Conservation (phyloP, 768 basidiomycete genomes). For the Boletus tomentosulus region DNA sequence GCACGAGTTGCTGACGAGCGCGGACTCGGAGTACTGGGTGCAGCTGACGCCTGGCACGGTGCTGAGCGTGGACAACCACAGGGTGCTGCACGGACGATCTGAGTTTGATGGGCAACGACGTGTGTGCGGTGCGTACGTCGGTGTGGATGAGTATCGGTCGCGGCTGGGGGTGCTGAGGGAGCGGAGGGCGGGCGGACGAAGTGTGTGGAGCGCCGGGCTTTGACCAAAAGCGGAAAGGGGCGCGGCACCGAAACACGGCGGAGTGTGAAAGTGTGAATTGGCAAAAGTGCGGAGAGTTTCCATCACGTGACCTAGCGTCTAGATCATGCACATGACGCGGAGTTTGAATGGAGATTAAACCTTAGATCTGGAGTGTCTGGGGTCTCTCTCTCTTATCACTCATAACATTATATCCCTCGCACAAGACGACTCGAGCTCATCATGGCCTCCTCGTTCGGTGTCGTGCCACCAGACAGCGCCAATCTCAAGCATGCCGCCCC, state of each 20-base stretch:
- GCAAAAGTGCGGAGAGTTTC: slow-evolving; percentile 11
- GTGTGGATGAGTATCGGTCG: slow-evolving; percentile 84
- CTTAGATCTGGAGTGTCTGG: slow-evolving; percentile 16
- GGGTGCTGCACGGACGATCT: slow-evolving; percentile 93
- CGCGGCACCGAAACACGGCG: slow-evolving; percentile 19
- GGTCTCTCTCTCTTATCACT: slow-evolving; percentile 19
- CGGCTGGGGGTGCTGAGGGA: slow-evolving; percentile 66
- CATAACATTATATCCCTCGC: background rate
- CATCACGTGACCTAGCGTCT: slow-evolving; percentile 19
- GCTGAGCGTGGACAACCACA: slow-evolving; percentile 91
- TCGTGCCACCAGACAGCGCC: slow-evolving; percentile 15
- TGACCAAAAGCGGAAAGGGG: slow-evolving; percentile 27
- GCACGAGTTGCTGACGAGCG: slow-evolving; percentile 68
- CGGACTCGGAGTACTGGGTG: slow-evolving; percentile 89
- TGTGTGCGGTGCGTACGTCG: slow-evolving; percentile 96
- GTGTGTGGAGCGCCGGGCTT: slow-evolving; percentile 55
- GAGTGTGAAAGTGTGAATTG: slow-evolving; percentile 18
- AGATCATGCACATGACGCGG: slow-evolving; percentile 18
- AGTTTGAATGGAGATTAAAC: slow-evolving; percentile 14
- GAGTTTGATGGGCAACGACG: slow-evolving; percentile 81
- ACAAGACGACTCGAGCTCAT: slow-evolving; percentile 3
- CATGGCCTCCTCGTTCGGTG: slow-evolving; percentile 20
- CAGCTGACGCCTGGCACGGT: slow-evolving; percentile 85
- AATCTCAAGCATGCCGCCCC: slow-evolving; percentile 1
- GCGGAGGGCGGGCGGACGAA: slow-evolving; percentile 41